These are phyloP conservation scores for Sphagnum contortum DNA, from an alignment of 225 moss, liverwort and hornwort genomes.

Conservation along the genomic window DNA sequence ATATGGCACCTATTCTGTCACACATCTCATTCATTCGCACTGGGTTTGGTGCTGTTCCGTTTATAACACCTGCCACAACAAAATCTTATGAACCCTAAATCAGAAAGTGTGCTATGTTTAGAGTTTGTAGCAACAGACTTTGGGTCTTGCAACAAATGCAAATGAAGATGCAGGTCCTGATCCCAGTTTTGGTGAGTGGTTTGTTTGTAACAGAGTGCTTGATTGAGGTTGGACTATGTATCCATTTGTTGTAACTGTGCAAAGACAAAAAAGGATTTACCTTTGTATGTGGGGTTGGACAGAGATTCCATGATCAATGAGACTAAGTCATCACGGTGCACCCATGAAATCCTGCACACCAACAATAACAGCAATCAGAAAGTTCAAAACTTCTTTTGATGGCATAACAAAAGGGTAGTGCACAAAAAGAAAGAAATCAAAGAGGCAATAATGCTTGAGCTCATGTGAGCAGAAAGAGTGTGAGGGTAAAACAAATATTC, in stretches of 20 bases:
- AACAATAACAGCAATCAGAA: background rate
- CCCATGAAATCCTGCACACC: conserved; percentile 82
- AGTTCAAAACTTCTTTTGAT: too few relatives aligned
- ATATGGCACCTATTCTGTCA: conserved; percentile 70
- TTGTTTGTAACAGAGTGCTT: too few relatives aligned
- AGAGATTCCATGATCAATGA: conserved; percentile 76
- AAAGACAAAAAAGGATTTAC: conserved; percentile 13
- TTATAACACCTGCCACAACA: conserved; percentile 53
- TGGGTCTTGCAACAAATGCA: too few relatives aligned
- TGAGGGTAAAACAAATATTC: background rate
- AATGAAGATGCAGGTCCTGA: too few relatives aligned
- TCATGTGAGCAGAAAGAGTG: too few relatives aligned
- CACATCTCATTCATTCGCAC: conserved; percentile 90
- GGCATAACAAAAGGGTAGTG: too few relatives aligned
- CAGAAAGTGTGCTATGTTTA: too few relatives aligned
- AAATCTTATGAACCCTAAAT: background rate
- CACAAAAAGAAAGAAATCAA: too few relatives aligned
- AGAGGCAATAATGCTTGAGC: too few relatives aligned
- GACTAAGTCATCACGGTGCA: conserved; percentile 89
- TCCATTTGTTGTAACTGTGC: background rate
- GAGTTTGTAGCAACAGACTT: too few relatives aligned
- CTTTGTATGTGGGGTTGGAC: conserved; percentile 79
- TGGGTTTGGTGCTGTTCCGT: conserved; percentile 90
- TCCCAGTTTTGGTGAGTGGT: too few relatives aligned
- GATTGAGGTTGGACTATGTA: too few relatives aligned